phyloP scores from a whole-genome alignment of 306 rosid genomes.

The Cucumis melo region DNA sequence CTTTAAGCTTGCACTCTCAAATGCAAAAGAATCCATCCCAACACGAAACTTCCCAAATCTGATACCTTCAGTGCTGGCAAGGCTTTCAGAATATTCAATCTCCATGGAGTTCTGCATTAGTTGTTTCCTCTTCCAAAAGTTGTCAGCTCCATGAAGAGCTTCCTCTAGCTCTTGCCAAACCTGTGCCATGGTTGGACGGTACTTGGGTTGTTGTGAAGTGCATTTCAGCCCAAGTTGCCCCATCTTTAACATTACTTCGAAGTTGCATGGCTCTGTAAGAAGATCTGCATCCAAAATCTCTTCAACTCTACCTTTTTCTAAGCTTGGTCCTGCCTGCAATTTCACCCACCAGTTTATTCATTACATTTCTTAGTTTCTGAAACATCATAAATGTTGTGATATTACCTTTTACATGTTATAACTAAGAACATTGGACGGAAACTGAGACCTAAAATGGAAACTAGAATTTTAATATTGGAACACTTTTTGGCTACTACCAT shows the following conservation, averaged over 20 bases:
- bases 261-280: constrained; percentile 46
- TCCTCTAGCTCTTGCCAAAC: constrained; percentile 55
- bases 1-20: constrained; percentile 39
- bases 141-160: constrained; percentile 30
- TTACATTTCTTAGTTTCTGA: background rate
- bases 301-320: constrained; percentile 46
- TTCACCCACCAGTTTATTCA: background rate
- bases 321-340: constrained; percentile 65
- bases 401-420: too few species aligned
- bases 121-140: constrained; percentile 20
- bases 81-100: constrained; percentile 38
- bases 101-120: constrained; percentile 12
- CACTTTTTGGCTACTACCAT: too few species aligned
- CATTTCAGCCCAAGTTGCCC: constrained; percentile 62
- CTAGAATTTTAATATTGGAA: too few species aligned
- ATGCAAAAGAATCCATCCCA: constrained; percentile 48
- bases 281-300: constrained; percentile 65
- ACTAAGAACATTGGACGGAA: background rate
- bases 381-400: too few species aligned
- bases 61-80: constrained; percentile 50
- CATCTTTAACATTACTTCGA: constrained; percentile 56
- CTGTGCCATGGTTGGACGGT: constrained; percentile 61
- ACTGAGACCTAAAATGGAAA: background rate
- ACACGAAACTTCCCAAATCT: constrained; percentile 47
- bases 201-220: constrained; percentile 44